Evolutionary conservation across 129 eudicot species (phyloP).

Genomic region (Flaveria bidentis): DNA sequence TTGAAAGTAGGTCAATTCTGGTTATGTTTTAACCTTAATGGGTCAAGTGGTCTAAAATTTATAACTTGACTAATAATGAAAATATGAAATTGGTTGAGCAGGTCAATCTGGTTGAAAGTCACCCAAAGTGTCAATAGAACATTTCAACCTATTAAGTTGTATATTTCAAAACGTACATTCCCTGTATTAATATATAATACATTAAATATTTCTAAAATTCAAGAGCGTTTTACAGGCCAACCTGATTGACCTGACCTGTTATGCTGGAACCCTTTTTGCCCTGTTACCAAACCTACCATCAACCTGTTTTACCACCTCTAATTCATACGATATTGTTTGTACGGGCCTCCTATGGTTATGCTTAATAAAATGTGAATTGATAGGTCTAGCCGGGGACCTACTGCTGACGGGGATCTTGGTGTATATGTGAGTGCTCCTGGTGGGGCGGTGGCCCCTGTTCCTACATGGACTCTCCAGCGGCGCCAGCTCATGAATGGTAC

Average conservation of each 20-base stretch:
- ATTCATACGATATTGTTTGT: not conserved
- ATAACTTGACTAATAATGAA: not conserved
- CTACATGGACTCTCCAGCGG: constrained; percentile 97
- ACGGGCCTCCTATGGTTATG: constrained; percentile 17
- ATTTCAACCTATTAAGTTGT: not conserved
- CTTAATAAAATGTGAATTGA: constrained; percentile 48
- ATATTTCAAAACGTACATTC: not conserved
- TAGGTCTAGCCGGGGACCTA: constrained; percentile 99
- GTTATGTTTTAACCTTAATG: not conserved
- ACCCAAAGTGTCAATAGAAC: not conserved
- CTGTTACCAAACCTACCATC: not conserved
- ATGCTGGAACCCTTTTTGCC: not conserved
- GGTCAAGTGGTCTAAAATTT: not conserved
- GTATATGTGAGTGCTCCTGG: constrained; percentile 99
- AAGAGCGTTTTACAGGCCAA: not conserved
- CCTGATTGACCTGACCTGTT: not conserved
- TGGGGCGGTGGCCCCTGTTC: constrained; percentile 99
- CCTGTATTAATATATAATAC: not conserved
- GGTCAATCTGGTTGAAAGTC: not conserved
- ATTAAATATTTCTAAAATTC: not conserved
- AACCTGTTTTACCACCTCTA: constrained; percentile 10
- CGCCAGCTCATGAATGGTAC: constrained; percentile 99
- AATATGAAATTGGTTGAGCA: not conserved
- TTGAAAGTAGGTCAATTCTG: not conserved
- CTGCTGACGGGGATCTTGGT: constrained; percentile 96